Evolutionary conservation across 2,329 filamentous ascomycete genomes (phyloP).

Genomic region (Pezicula neosporulosa): DNA sequence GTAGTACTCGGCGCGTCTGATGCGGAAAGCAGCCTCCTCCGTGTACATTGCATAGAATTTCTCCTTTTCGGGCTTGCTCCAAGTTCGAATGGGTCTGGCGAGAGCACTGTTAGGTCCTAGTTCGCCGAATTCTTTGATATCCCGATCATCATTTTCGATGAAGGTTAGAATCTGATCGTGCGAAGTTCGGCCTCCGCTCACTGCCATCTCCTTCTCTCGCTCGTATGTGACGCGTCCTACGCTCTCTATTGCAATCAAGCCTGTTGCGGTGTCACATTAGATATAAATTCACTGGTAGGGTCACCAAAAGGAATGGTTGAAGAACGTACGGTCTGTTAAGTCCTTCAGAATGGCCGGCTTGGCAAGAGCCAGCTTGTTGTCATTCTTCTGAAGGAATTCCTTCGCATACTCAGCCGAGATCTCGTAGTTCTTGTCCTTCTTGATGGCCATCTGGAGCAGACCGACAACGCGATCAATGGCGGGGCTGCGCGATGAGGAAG

Average conservation of each 20-base stretch:
- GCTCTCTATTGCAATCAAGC: neutral
- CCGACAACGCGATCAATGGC: too few species aligned
- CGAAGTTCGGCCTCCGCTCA: neutral
- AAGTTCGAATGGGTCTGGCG: neutral
- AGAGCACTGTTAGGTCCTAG: neutral
- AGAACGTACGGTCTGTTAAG: neutral
- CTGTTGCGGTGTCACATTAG: neutral
- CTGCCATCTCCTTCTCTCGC: neutral
- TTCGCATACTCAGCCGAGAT: neutral
- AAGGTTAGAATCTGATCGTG: neutral
- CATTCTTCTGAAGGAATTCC: neutral
- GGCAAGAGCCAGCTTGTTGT: neutral
- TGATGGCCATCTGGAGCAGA: too few species aligned
- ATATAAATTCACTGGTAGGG: neutral
- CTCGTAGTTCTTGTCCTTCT: neutral
- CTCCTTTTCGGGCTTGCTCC: neutral
- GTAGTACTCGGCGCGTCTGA: too few species aligned
- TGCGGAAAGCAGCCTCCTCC: too few species aligned
- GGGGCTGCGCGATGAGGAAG: too few species aligned
- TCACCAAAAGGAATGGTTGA: neutral
- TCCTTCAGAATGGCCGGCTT: neutral
- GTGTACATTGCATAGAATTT: neutral
- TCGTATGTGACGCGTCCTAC: too few species aligned
- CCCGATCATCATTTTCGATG: neutral
- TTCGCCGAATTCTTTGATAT: neutral